Evolutionary conservation across 805 yeast genomes (phyloP), one percentile per base, ranked within the genome.

Genomic region (Kluyveromyces lactis): DNA sequence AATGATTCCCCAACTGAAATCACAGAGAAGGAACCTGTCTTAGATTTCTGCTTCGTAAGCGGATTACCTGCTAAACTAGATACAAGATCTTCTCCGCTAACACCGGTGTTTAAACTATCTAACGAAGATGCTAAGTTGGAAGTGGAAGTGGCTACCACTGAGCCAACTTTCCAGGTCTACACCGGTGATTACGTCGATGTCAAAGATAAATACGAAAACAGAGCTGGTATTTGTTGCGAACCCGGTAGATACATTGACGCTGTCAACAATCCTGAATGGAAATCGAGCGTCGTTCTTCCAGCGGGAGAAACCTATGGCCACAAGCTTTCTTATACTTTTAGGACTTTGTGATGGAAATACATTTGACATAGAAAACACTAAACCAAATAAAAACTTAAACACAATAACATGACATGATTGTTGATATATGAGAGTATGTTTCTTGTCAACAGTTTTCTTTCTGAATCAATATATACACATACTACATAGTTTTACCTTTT

Each of bases 141-240:
- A 33, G 51, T 79, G 29, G 56, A 57, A 16, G 70, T 72, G 7
- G 51, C 56, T 13, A 65, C 82, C 6, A 79, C 86, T 3, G 86
- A 79, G 42, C 86, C 86, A 5, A 62, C 77, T 2, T 77, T 74
- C 64, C 84, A 78, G 55, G 63, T 79, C 30, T 79, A 79, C 58
- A 77, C 84, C 23, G 83, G 82, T 17, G 78, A 72, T 48, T 62
- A 64, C 39, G 65, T 71, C 32, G 49, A 64, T 38, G 66, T 61
- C 16, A 67, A 52, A 15, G 34, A 48, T 10, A 43, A 28, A 4
- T 64, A 43, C 55, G 55, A 46, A 49, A 55, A 47, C 39, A 69
- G 64, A 48, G 55, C 70, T 39, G 85, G 84, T 3, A 71, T 79
- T 56, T 77, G 81, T 47, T 63, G 77, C 27, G 86, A 79, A 57